A percentile compares a stretch with the other conserved stretches of the same genome.
These are phyloP conservation scores for Monosporascus sp. DNA, from an alignment of 2,329 filamentous ascomycete genomes.

Conservation along the genomic window DNA sequence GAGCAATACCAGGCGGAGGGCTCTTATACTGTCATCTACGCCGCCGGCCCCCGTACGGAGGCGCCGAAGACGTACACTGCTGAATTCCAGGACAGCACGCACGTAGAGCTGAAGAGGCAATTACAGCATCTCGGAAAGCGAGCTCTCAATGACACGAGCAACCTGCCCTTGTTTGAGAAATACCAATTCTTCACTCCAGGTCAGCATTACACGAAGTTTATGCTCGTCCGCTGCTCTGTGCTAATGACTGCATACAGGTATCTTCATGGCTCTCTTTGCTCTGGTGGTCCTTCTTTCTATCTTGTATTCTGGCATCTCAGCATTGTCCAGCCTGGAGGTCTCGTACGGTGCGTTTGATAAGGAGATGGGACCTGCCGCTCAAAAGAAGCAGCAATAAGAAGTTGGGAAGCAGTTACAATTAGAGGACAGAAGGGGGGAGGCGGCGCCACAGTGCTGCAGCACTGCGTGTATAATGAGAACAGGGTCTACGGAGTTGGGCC, in stretches of 20 bases:
- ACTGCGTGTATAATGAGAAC: conserved; percentile 5
- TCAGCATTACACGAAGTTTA: conserved; percentile 34
- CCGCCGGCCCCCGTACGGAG: conserved; percentile 51
- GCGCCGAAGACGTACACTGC: conserved; percentile 56
- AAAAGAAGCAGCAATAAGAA: conserved; percentile 67
- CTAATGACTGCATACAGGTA: conserved; percentile 46
- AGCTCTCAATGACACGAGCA: conserved; percentile 37
- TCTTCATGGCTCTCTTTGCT: conserved; percentile 81
- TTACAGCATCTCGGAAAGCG: conserved; percentile 26
- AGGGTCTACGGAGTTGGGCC: conserved; percentile 6
- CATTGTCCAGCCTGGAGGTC: conserved; percentile 75
- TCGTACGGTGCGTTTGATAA: conserved; percentile 95
- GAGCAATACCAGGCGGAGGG: conserved; percentile 31
- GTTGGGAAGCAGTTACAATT: conserved; percentile 1
- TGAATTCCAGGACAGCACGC: conserved; percentile 56
- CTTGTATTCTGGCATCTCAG: conserved; percentile 70
- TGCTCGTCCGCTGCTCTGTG: not conserved
- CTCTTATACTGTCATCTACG: conserved; percentile 71
- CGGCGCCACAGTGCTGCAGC: not conserved
- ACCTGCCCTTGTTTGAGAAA: conserved; percentile 70
- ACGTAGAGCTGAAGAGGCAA: conserved; percentile 69
- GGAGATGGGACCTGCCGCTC: conserved; percentile 82
- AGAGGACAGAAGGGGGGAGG: not conserved
- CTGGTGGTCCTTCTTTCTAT: conserved; percentile 69
- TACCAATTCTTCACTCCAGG: conserved; percentile 93